Conservation (phyloP, 2,329 filamentous ascomycete species). For the Nigrograna mackinnonii region DNA sequence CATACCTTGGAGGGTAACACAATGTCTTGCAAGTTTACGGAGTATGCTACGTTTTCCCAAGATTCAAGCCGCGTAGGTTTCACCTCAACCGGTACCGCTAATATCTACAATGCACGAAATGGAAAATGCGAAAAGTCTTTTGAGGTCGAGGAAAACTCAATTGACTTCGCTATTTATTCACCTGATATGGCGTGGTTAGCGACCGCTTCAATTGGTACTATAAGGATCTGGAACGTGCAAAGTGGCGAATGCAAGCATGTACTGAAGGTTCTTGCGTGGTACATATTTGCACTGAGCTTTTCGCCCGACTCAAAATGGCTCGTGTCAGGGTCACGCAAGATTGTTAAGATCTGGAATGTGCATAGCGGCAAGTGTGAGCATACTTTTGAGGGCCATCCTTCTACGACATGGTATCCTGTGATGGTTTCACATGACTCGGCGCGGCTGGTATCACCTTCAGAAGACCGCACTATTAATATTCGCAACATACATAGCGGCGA, state of each 20-base stretch:
- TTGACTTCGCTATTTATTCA: too few relatives aligned
- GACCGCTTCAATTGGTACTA: too few relatives aligned
- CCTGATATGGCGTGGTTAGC: too few relatives aligned
- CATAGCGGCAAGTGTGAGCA: constrained; percentile 9
- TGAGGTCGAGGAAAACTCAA: not conserved
- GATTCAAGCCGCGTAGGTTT: too few relatives aligned
- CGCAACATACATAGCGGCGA: constrained; percentile 51
- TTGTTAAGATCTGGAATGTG: constrained; percentile 19
- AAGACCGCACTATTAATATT: not conserved
- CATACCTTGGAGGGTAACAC: not conserved
- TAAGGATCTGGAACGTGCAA: too few relatives aligned
- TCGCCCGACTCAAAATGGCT: constrained; percentile 11
- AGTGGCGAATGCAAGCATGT: too few relatives aligned
- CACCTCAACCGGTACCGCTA: not conserved
- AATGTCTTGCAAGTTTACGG: not conserved
- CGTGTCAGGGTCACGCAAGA: constrained; percentile 15
- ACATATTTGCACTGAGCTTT: constrained; percentile 13
- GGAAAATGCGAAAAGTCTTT: not conserved
- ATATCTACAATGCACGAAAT: not conserved
- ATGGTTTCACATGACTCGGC: not conserved
- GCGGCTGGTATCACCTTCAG: not conserved
- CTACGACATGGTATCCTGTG: not conserved
- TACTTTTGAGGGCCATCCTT: constrained; percentile 18
- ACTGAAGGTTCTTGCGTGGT: not conserved
- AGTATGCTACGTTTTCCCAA: too few relatives aligned